Base-by-base conservation (phyloP, 768 basidiomycete genomes). In the Hemileccinum rubropunctum region DNA sequence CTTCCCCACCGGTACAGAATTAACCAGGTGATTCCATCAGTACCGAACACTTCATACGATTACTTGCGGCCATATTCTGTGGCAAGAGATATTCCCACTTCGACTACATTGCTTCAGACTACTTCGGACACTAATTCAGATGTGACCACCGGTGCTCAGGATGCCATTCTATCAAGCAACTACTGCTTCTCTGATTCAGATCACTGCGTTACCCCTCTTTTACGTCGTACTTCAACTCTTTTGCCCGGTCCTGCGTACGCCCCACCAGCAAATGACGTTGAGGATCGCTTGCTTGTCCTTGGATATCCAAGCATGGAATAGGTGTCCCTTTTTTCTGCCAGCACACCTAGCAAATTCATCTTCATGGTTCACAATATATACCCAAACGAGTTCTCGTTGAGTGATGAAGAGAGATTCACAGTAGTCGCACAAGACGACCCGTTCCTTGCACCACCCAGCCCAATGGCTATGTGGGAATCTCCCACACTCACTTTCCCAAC, bases 41-140 rank as follows among this genome's bases (percentile, higher is more conserved):
- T 39, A 0, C 9, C 50, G 12, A 55, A 50, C 5, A 61, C 67
- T 14, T 64, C 67, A 38, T 66, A 59, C 44, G 63, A 70, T 51
- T 65, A 70, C 50, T 71, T 65, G 74, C 73, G 64, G 73, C 68
- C 71, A 1, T 74, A 70, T 51, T 67, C 72, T 21, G 58, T 68
- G 14, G 59, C 52, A 6, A 67, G 58, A 33, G 62, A 56, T 30
- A 23, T 56, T 8, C 57, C 65, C 4, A 53, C 53, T 13, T 30
- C 45, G 10, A 35, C 51, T 32, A 50, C 30, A 11, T 51, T 45
- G 38, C 52, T 48, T 28, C 37, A 54, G 17, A 32, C 42, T 28
- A 45, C 50, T 18, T 42, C 46, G 20, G 23, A 21, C 34, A 6
- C 41, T n/a, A 27, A 26, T 42, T 7, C 46, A 2, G 43, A 28